Evolutionary conservation across 1,284 basidiomycete genomes (phyloP), one percentile per base, ranked within the genome.

Genomic region (Cryptococcus sp.): DNA sequence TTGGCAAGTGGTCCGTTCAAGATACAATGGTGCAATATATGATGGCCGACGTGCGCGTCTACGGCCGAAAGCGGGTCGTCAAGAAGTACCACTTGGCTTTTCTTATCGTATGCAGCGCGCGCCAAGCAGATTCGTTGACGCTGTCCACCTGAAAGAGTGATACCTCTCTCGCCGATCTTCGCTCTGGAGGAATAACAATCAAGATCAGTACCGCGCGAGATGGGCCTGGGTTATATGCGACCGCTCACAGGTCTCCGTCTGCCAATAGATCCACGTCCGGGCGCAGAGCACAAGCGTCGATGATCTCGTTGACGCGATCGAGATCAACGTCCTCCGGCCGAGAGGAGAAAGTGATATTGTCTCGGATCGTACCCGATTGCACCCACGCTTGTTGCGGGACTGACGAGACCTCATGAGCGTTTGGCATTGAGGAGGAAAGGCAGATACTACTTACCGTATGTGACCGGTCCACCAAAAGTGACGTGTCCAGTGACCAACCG

Each of bases 51-150:
- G 47, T 72, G 71, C 8, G 72, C 85, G 70, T 91, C 89, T 2
- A 91, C 86, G 6, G 88, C 88, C 45, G 85, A 86, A 23, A 89
- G 80, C 1, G 69, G 67, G 45, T 65, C 66, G 50, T 67, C 65
- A 35, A 71, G 61, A 6, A 69, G 58, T 78, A 75, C 65, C 22
- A 76, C 66, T 16, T 72, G 67, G 22, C 65, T 89, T 85, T 7
- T 85, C 82, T 2, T 82, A 75, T 0, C 87, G 87, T 90, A 92
- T 2, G 87, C 87, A 0, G 88, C 88, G 6, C 90, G 82, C 3
- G 89, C 90, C 11, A 93, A 77, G 6, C 86, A 89, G 1, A 92
- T 84, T 23, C 90, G 86, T 50, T 89, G 89, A 82, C 89, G 65
- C 57, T 74, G 74, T 15, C 74, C 74, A 3, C 74, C 74, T 2